phyloP scores from a whole-genome alignment of 2,329 filamentous ascomycete genomes.

The Aspergillus eucalypticola region DNA sequence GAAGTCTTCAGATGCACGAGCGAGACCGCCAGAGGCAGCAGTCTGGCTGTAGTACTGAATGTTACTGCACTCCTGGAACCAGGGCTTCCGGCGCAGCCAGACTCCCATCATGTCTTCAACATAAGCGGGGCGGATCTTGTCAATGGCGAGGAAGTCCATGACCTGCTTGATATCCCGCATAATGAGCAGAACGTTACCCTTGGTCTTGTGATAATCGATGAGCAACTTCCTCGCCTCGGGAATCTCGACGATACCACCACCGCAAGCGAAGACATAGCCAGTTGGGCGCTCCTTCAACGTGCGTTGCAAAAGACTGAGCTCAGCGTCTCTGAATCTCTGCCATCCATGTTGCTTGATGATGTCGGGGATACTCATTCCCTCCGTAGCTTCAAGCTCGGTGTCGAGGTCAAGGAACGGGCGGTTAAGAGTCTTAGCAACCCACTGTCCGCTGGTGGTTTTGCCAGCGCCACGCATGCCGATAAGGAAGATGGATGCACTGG shows the following conservation, averaged over 20 bases:
- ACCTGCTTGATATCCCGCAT: slow-evolving; percentile 85
- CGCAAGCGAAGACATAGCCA: slow-evolving; percentile 86
- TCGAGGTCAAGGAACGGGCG: slow-evolving; percentile 86
- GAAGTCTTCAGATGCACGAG: slow-evolving; percentile 67
- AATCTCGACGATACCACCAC: slow-evolving; percentile 88
- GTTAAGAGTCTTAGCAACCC: slow-evolving; percentile 74
- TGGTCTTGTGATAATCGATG: slow-evolving; percentile 68
- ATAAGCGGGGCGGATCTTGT: slow-evolving; percentile 90
- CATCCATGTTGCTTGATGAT: slow-evolving; percentile 79
- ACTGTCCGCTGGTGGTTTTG: slow-evolving; percentile 89
- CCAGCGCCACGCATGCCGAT: slow-evolving; percentile 97
- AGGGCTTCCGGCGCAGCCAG: slow-evolving; percentile 83
- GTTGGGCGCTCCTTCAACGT: slow-evolving; percentile 72
- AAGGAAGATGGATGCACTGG: slow-evolving; percentile 75
- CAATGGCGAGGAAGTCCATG: slow-evolving; percentile 81
- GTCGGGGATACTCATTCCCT: slow-evolving; percentile 77
- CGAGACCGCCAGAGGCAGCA: slow-evolving; percentile 52
- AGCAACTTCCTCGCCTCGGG: slow-evolving; percentile 76
- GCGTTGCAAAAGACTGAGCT: slow-evolving; percentile 71
- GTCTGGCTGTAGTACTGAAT: slow-evolving; percentile 86
- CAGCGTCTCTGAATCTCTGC: slow-evolving; percentile 81
- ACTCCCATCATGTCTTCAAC: slow-evolving; percentile 89
- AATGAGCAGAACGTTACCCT: slow-evolving; percentile 83
- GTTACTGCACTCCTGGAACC: slow-evolving; percentile 92
- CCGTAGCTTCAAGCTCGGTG: slow-evolving; percentile 74